phyloP scores from a whole-genome alignment of 805 yeast genomes.

The Zygosaccharomyces rouxii region DNA sequence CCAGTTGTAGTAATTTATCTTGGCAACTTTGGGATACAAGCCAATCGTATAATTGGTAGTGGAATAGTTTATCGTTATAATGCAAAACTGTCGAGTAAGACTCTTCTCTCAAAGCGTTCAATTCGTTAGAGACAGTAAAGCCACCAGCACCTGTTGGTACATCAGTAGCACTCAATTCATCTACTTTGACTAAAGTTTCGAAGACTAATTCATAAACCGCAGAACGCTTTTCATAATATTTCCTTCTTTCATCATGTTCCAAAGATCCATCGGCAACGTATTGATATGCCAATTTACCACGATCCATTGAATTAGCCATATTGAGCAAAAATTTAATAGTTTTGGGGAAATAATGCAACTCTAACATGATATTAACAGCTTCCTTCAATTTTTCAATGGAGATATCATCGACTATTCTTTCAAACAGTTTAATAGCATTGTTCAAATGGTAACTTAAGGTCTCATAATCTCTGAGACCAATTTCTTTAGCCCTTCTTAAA shows the following conservation, averaged over 20 bases:
- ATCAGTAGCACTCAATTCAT: conserved; percentile 51
- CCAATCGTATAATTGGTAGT: conserved; percentile 91
- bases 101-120: conserved; percentile 55
- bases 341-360: conserved; percentile 74
- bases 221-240: conserved; percentile 48
- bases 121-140: conserved; percentile 37
- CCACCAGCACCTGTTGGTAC: conserved; percentile 5
- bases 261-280: conserved; percentile 50
- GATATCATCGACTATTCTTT: conserved; percentile 73
- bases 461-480: conserved; percentile 68
- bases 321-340: conserved; percentile 79
- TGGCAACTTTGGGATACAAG: conserved; percentile 71
- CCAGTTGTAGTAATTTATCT: conserved; percentile 70
- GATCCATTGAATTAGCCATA: conserved; percentile 66
- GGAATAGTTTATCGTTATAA: conserved; percentile 80
- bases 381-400: conserved; percentile 76
- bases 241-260: conserved; percentile 48
- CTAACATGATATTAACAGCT: conserved; percentile 71
- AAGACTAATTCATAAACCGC: conserved; percentile 71
- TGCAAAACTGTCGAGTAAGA: conserved; percentile 72
- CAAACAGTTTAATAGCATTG: conserved; percentile 71
- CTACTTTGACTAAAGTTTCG: conserved; percentile 67
- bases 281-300: conserved; percentile 53
- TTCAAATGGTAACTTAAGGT: conserved; percentile 59
- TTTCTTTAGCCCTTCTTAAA: conserved; percentile 77